Percentiles rank a stretch among this genome's conserved stretches.
These are phyloP conservation scores for Hemisphaericaspora subhashii DNA, from an alignment of 1,139 yeast species.

Conservation along the genomic window DNA sequence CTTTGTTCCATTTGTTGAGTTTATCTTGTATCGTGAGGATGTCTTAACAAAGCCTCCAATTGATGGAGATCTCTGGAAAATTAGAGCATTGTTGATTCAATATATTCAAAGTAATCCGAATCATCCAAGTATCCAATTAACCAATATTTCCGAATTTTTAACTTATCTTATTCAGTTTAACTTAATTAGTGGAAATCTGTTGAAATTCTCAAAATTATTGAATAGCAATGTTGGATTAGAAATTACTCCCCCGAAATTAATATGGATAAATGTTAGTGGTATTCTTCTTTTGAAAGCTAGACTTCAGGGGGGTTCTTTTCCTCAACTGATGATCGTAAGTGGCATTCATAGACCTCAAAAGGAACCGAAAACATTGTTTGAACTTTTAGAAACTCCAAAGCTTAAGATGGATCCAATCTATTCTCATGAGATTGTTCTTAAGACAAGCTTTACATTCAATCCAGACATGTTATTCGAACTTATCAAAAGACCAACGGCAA, in stretches of 20 bases:
- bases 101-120: not conserved
- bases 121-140: slow-evolving; percentile 1
- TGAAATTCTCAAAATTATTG: slow-evolving; percentile 15
- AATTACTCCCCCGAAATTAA: slow-evolving; percentile 12
- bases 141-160: slow-evolving; percentile 15
- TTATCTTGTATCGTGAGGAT: slow-evolving; percentile 15
- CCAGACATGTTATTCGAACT: slow-evolving; percentile 15
- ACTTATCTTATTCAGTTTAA: slow-evolving; percentile 23
- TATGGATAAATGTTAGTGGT: slow-evolving; percentile 21
- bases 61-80: slow-evolving; percentile 21
- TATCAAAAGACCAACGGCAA: slow-evolving; percentile 29
- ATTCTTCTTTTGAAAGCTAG: slow-evolving; percentile 19
- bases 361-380: slow-evolving; percentile 11
- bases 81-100: slow-evolving; percentile 16
- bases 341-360: not conserved
- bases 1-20: slow-evolving; percentile 18
- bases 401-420: slow-evolving; percentile 15
- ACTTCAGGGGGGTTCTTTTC: slow-evolving; percentile 13
- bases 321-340: not conserved
- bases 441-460: slow-evolving; percentile 11
- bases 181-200: slow-evolving; percentile 22
- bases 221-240: slow-evolving; percentile 8
- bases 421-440: slow-evolving; percentile 13
- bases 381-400: slow-evolving; percentile 20
- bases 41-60: slow-evolving; percentile 18